Evolutionary conservation across 331 rosid species (phyloP), one percentile per base, ranked within the genome.

Genomic region (Rhamnella rubrinervis): DNA sequence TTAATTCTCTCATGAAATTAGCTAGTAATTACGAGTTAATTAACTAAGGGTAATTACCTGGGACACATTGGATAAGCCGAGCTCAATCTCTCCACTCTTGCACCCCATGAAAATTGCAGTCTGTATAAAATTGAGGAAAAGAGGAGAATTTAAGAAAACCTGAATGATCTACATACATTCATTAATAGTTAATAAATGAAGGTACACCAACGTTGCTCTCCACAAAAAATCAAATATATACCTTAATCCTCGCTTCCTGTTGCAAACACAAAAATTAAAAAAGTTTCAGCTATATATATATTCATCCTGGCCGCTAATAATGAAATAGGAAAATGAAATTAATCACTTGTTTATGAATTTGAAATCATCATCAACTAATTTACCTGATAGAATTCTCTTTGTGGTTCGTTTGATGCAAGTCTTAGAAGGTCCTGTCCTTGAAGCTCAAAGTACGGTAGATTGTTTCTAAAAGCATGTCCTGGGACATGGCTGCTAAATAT

Each of bases 211-310:
- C 12, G 18, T 18, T 18, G 9, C 20, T 53, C n/a, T 53, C 11
- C 26, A 49, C 2, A 2, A 46, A 15, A 8, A 2, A 40, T 38
- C 7, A 31, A 17, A 47, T 31, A 53, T 72, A 56, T 79, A 92
- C 98, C 98, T 90, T 80, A 72, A 93, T 93, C 81, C 95, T 73
- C 58, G 97, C 98, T 83, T 84, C 95, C 95, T 92, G 89, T 63
- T 63, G 76, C 60, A 25, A 78, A 37, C 20, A 67, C 67, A 25
- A 14, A 2, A 31, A 38, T 23, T 17, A n/a, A 61, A 52, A 53
- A 53, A 44, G 16, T 44, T 53, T 53, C 58, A 53, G 11, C 25
- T 44, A 11, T 44, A 44, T 31, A 31, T 31, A 31, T 31, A 31
- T 31, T 31, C 35, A 44, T 44, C 49, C 49, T 3, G 15, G 14